phyloP scores from a whole-genome alignment of 768 basidiomycete genomes.

The Phlegmacium glaucopus region DNA sequence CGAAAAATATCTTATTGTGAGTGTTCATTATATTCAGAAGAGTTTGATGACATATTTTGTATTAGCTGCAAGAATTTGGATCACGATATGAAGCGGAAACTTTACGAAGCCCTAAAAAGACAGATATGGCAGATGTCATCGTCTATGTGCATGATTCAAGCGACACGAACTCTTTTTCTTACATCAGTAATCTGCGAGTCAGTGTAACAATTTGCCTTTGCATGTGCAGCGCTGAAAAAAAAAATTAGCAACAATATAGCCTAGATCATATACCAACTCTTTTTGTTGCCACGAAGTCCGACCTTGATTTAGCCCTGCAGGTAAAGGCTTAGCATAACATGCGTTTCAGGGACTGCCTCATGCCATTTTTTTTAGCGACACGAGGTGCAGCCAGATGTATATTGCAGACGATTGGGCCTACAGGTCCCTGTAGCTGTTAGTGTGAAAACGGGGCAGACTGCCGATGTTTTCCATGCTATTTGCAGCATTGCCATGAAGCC shows the following conservation, averaged over 20 bases:
- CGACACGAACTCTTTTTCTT: slow-evolving; percentile 98
- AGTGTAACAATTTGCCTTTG: slow-evolving; percentile 9
- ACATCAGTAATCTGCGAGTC: slow-evolving; percentile 94
- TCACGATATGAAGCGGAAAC: slow-evolving; percentile 93
- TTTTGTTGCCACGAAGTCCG: slow-evolving; percentile 99
- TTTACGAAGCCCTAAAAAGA: slow-evolving; percentile 85
- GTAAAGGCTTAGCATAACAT: slow-evolving; percentile 30
- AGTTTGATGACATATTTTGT: background rate
- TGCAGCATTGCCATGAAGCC: slow-evolving; percentile 84
- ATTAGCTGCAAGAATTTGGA: slow-evolving; percentile 93
- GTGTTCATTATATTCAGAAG: slow-evolving; percentile 30
- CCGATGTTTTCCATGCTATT: slow-evolving; percentile 85
- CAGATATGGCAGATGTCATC: slow-evolving; percentile 90
- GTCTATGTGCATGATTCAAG: slow-evolving; percentile 97
- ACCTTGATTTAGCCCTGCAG: slow-evolving; percentile 94
- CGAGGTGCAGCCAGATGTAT: slow-evolving; percentile 98
- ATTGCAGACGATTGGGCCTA: slow-evolving; percentile 85
- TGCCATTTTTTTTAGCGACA: slow-evolving; percentile 58
- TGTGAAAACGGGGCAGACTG: slow-evolving; percentile 79
- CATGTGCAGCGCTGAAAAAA: slow-evolving; percentile 7
- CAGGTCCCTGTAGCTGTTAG: slow-evolving; percentile 95
- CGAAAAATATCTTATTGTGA: slow-evolving; percentile 94
- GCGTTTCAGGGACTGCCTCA: background rate
- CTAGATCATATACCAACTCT: slow-evolving; percentile 93
- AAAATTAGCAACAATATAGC: slow-evolving; percentile 90